Evolutionary conservation across 148 eudicot genomes (phyloP), one percentile per base, ranked within the genome.

Genomic region (Cornus kousa): DNA sequence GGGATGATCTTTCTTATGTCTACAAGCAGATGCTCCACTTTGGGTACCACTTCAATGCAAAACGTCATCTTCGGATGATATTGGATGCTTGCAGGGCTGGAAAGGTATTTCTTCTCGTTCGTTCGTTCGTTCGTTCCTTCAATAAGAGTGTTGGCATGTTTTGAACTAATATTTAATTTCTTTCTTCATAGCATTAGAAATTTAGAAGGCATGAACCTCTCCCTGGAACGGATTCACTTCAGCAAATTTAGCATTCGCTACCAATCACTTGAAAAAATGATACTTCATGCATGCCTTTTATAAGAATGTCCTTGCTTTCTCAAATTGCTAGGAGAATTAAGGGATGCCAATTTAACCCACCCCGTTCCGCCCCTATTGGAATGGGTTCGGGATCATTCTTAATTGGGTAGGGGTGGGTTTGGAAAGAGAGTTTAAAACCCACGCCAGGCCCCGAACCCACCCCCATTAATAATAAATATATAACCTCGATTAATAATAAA

Each of bases 31-130:
- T 95, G 99, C 87, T 92, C 64, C 84, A 75, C 68, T 81, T 86
- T 78, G 93, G 96, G 50, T 76, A 85, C 83, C 89, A 88, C 81
- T 93, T 89, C 80, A 91, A 89, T 77, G 85, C 89, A 22, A 93
- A 95, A 82, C 90, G 94, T 28, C 98, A 95, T 84, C 90, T 91
- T 75, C 78, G 87, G 86, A 86, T 95, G 87, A 76, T 95, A 74
- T 46, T 95, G 80, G 89, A 84, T 77, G 91, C 92, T 80, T 87
- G 87, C 53, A 76, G 80, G 77, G 90, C 91, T 46, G 96, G 98
- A 81, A 93, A 93, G 97, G 98, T 95, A 91, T 64, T 28, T 59
- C 60, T 82, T 17, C 43, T 28, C 5, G 8, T 19, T 53, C 76
- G 10, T 32, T 28, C 5, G 8, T 19, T 53, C 76, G 10, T 32